Evolutionary conservation across 2,329 filamentous ascomycete species (phyloP).

Genomic region (Stromatinia cepivora): DNA sequence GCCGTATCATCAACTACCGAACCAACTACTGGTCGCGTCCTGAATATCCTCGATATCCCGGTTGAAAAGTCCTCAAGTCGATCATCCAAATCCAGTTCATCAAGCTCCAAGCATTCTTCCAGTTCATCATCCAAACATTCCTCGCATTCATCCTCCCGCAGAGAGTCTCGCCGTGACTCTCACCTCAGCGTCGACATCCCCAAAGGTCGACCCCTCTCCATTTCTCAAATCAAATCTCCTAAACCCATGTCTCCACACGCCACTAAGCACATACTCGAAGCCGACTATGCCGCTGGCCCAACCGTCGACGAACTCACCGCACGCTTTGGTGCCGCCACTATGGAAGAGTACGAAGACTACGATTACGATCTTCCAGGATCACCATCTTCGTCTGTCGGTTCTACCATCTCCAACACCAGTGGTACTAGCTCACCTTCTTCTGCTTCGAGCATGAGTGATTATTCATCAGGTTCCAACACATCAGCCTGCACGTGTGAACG

Average conservation of each 20-base stretch:
- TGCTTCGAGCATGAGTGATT: conserved; percentile 70
- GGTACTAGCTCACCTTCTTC: conserved; percentile 67
- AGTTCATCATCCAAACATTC: conserved; percentile 42
- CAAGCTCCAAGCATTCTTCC: conserved; percentile 44
- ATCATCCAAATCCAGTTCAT: conserved; percentile 46
- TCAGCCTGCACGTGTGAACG: conserved; percentile 89
- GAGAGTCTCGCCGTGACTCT: conserved; percentile 45
- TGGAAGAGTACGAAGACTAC: conserved; percentile 56
- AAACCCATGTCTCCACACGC: conserved; percentile 87
- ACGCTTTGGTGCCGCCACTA: conserved; percentile 65
- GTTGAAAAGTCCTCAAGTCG: conserved; percentile 50
- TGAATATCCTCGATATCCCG: conserved; percentile 96
- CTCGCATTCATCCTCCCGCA: conserved; percentile 46
- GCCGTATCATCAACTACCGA: conserved; percentile 85
- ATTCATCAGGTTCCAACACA: conserved; percentile 70
- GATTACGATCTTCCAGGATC: conserved; percentile 57
- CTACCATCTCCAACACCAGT: conserved; percentile 73
- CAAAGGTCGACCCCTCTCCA: conserved; percentile 84
- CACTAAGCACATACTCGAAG: conserved; percentile 81
- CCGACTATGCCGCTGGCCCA: conserved; percentile 67
- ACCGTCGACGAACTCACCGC: conserved; percentile 77
- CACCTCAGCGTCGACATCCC: conserved; percentile 67
- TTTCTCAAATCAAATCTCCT: conserved; percentile 86
- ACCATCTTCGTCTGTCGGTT: conserved; percentile 69
- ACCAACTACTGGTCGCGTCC: conserved; percentile 92